phyloP scores from a whole-genome alignment of 768 basidiomycete genomes.

The Chalciporus piperatus region DNA sequence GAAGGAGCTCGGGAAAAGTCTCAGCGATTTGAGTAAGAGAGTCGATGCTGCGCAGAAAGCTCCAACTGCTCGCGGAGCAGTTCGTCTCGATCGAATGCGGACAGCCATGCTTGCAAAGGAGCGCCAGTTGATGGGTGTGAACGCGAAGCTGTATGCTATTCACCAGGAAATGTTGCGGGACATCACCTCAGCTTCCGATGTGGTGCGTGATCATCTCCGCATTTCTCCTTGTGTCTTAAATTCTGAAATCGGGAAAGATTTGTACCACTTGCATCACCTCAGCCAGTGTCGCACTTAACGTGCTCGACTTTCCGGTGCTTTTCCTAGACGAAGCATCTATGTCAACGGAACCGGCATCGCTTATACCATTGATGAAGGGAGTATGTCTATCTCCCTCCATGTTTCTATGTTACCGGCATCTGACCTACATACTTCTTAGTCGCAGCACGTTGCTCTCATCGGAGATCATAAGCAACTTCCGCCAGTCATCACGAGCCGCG shows the following conservation, averaged over 20 bases:
- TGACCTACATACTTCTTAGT: constrained; percentile 42
- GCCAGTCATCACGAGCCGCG: constrained; percentile 76
- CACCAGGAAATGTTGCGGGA: constrained; percentile 64
- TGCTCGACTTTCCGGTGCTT: constrained; percentile 87
- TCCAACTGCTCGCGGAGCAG: constrained; percentile 12
- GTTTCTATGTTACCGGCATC: not conserved
- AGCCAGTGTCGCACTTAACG: constrained; percentile 59
- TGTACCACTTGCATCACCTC: constrained; percentile 88
- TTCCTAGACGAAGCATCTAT: constrained; percentile 95
- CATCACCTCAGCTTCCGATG: constrained; percentile 64
- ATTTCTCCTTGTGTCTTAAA: constrained; percentile 1
- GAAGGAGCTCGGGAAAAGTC: constrained; percentile 26
- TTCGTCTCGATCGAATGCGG: constrained; percentile 31
- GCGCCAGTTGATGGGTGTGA: constrained; percentile 32
- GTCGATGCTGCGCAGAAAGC: constrained; percentile 19
- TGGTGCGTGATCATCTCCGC: constrained; percentile 47
- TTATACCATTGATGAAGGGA: constrained; percentile 93
- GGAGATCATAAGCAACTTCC: constrained; percentile 98
- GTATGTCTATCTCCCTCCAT: constrained; percentile 46
- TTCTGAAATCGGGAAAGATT: constrained; percentile 44
- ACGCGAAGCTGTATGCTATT: constrained; percentile 48
- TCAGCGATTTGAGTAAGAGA: constrained; percentile 25
- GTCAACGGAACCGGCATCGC: constrained; percentile 90
- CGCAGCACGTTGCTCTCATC: constrained; percentile 80
- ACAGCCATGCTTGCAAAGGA: constrained; percentile 24